Percentiles rank a stretch among this genome's conserved stretches.
These are phyloP conservation scores for Physcia stellaris DNA, from an alignment of 495 filamentous ascomycete species.

Conservation along the genomic window DNA sequence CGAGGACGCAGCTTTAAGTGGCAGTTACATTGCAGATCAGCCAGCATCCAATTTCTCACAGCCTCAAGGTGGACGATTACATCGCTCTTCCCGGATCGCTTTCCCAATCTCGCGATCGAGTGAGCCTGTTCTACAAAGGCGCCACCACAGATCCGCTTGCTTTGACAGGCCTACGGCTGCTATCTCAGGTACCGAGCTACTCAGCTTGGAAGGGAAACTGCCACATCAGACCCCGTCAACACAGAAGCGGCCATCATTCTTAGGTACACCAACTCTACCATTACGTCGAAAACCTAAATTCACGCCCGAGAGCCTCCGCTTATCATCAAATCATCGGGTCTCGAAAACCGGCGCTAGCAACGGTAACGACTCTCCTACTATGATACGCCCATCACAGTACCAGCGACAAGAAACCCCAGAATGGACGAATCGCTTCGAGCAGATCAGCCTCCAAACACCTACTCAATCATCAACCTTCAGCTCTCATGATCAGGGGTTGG, in stretches of 20 bases:
- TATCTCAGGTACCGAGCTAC: conserved; percentile 9
- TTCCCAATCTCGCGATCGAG: neutral
- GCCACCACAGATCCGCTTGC: neutral
- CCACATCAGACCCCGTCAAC: neutral
- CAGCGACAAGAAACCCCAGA: conserved; percentile 9
- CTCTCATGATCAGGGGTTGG: no score
- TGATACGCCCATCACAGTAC: conserved; percentile 12
- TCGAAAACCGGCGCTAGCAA: conserved; percentile 4
- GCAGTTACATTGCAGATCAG: conserved; percentile 8
- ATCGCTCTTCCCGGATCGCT: neutral
- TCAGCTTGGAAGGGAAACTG: conserved; percentile 12
- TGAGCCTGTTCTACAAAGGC: conserved; percentile 4
- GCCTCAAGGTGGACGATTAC: neutral
- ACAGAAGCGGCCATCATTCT: neutral
- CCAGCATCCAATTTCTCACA: neutral
- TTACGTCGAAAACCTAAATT: conserved; percentile 13
- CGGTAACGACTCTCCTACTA: conserved; percentile 1
- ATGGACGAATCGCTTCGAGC: conserved; percentile 15
- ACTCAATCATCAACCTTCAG: no score
- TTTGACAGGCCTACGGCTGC: conserved; percentile 3
- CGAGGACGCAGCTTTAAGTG: conserved; percentile 20
- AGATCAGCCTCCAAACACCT: conserved; percentile 12
- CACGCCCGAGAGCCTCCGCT: conserved; percentile 1
- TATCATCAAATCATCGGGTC: conserved; percentile 2
- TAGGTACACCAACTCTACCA: conserved; percentile 1